Conservation (phyloP, 2,329 filamentous ascomycete species). For the Tolypocladium pustulatum region DNA sequence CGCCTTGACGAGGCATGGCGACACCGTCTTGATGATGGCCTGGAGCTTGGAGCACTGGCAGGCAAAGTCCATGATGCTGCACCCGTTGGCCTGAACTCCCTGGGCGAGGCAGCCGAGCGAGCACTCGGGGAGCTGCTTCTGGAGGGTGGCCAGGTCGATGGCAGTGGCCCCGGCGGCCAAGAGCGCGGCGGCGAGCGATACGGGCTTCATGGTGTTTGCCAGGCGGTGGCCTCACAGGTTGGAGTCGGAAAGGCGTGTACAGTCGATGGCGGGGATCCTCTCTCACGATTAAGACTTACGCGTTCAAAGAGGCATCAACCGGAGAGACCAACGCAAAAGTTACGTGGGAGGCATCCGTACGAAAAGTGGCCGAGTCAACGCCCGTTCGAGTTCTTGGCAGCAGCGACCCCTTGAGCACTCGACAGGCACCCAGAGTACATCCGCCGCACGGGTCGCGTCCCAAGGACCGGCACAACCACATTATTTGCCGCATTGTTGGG, state of each 20-base stretch:
- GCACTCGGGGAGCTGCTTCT: constrained; percentile 23
- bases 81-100: constrained; percentile 20
- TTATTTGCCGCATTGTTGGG: background rate
- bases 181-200: background rate
- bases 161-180: constrained; percentile 8
- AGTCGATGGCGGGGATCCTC: background rate
- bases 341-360: background rate
- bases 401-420: background rate
- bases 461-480: background rate
- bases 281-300: background rate
- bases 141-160: constrained; percentile 8
- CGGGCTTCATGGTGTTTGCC: background rate
- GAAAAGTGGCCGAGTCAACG: background rate
- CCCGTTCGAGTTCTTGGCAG: background rate
- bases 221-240: background rate
- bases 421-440: background rate
- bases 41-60: constrained; percentile 28
- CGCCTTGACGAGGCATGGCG: constrained; percentile 23
- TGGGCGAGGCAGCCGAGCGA: constrained; percentile 24
- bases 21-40: constrained; percentile 20
- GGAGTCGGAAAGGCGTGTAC: background rate
- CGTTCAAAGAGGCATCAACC: background rate
- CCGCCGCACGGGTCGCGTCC: background rate
- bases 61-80: constrained; percentile 19
- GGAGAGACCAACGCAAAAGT: background rate